A percentile compares a stretch with the other conserved stretches of the same genome.
Evolutionary conservation across 2,329 filamentous ascomycete species (phyloP).

Genomic region (Clonostachys sp.): DNA sequence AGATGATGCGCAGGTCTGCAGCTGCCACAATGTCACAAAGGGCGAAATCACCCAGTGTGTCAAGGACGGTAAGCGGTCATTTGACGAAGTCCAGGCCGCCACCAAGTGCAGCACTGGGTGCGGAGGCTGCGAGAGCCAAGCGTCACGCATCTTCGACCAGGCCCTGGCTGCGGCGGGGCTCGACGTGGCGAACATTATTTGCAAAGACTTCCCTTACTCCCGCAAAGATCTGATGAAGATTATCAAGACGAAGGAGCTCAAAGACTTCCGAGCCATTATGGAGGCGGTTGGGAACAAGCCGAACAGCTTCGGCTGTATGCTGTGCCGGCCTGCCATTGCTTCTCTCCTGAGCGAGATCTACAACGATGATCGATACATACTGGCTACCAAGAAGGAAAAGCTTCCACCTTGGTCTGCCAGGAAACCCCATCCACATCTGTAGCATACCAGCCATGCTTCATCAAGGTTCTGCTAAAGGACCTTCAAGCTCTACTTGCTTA

Average conservation of each 20-base stretch:
- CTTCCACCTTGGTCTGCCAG: no score
- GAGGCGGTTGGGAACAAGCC: conserved; percentile 67
- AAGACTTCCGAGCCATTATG: conserved; percentile 74
- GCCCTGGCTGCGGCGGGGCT: conserved; percentile 82
- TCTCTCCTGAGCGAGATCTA: conserved; percentile 78
- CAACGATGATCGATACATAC: conserved; percentile 46
- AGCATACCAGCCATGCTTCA: no score
- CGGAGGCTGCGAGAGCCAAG: conserved; percentile 83
- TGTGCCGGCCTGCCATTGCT: conserved; percentile 78
- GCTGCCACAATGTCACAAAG: conserved; percentile 89
- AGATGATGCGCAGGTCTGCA: conserved; percentile 86
- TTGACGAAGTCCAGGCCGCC: conserved; percentile 80
- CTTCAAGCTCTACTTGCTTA: no score
- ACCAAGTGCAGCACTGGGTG: conserved; percentile 91
- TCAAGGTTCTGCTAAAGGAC: no score
- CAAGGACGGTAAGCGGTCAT: conserved; percentile 47
- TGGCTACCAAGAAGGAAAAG: no score
- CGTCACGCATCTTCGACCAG: conserved; percentile 86
- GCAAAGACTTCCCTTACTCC: conserved; percentile 78
- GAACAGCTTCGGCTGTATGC: conserved; percentile 73
- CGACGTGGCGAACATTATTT: conserved; percentile 83
- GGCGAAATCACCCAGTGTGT: conserved; percentile 69
- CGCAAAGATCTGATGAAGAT: conserved; percentile 90
- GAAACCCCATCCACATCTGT: no score
- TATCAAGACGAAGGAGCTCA: conserved; percentile 74